These are phyloP conservation scores for Coemansia sp. DNA, from an alignment of 192 early-diverging fungal species.

Conservation along the genomic window DNA sequence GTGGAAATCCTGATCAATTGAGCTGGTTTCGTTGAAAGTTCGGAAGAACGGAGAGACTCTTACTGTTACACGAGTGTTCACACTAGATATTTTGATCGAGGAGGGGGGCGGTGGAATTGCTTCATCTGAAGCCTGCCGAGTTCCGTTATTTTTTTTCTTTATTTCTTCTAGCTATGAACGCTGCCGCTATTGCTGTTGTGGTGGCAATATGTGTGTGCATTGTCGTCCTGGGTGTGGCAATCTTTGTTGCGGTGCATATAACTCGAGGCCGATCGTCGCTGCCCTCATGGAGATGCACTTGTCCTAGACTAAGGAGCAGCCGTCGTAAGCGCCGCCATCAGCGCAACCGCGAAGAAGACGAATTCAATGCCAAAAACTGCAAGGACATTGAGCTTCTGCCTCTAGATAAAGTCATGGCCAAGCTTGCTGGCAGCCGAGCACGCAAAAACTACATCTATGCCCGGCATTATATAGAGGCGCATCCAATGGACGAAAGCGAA, in stretches of 20 bases:
- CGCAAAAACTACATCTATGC: slow-evolving; percentile 39
- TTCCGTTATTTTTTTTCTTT: not conserved
- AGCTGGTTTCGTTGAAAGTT: no score
- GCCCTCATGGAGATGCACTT: not conserved
- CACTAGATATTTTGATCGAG: no score
- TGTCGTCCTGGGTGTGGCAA: slow-evolving; percentile 4
- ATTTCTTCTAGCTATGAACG: slow-evolving; percentile 11
- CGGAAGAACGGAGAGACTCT: no score
- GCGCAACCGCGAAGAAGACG: slow-evolving; percentile 5
- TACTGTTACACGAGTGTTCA: no score
- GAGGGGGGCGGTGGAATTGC: no score
- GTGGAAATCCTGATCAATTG: no score
- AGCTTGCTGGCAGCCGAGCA: slow-evolving; percentile 31
- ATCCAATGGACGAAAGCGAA: slow-evolving; percentile 43
- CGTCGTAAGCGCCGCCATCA: slow-evolving; percentile 2
- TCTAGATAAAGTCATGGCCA: slow-evolving; percentile 25
- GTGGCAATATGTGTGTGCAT: slow-evolving; percentile 23
- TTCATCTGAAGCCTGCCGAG: no score
- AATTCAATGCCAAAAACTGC: slow-evolving; percentile 6
- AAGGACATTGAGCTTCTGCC: slow-evolving; percentile 27
- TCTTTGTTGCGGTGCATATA: slow-evolving; percentile 14
- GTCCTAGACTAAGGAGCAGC: not conserved
- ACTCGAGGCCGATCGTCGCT: slow-evolving; percentile 8
- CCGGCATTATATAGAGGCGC: slow-evolving; percentile 57
- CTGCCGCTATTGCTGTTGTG: slow-evolving; percentile 24